Evolutionary conservation across 495 filamentous ascomycete species (phyloP).

Genomic region (Aspergillus asperescens): DNA sequence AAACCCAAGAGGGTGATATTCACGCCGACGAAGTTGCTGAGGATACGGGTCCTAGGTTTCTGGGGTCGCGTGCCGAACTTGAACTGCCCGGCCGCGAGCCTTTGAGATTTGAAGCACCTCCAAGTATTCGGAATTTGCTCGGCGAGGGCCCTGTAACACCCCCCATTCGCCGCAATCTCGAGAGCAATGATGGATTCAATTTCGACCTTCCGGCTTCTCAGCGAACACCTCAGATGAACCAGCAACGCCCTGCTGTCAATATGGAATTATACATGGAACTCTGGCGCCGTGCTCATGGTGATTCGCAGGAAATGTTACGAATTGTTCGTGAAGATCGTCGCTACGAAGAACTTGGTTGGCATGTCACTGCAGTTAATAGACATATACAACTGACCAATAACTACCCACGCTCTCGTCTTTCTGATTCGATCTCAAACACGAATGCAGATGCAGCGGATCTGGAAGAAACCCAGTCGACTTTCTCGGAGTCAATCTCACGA

Average conservation of each 20-base stretch:
- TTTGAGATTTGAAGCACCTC: constrained; percentile 7
- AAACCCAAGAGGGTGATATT: constrained; percentile 11
- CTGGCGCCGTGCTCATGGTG: constrained; percentile 48
- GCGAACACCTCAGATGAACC: constrained; percentile 12
- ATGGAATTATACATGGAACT: constrained; percentile 48
- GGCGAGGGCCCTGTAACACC: neutral
- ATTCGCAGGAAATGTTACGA: constrained; percentile 53
- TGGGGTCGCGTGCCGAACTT: neutral
- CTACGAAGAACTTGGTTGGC: constrained; percentile 50
- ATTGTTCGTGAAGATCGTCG: constrained; percentile 59
- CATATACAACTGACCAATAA: constrained; percentile 13
- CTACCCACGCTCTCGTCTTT: neutral
- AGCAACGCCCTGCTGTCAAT: constrained; percentile 34
- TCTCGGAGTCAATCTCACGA: neutral
- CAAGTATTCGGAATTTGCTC: constrained; percentile 9
- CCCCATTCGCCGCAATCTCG: constrained; percentile 10
- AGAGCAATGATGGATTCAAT: constrained; percentile 25
- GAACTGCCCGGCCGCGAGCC: neutral
- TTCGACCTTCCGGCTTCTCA: constrained; percentile 39
- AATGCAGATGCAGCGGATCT: neutral
- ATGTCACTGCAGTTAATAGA: constrained; percentile 36
- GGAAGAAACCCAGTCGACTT: neutral
- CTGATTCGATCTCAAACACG: neutral
- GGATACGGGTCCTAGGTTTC: neutral
- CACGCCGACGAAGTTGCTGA: neutral